Conservation (phyloP, 495 filamentous ascomycete species). For the Aspergillus leporis region DNA sequence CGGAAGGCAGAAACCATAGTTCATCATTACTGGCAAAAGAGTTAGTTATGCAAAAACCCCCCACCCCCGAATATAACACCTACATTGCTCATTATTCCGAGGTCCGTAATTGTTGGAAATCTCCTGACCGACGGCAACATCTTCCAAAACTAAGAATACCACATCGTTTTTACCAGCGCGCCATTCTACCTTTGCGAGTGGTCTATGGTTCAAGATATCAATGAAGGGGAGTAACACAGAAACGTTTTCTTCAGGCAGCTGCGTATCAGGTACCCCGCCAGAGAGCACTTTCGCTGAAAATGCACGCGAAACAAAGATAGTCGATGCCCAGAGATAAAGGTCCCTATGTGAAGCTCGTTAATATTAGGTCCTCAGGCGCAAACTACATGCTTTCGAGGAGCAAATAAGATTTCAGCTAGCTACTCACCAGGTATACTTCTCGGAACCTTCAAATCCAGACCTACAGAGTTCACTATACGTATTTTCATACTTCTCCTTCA, state of each 20-base stretch:
- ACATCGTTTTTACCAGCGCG: conserved; percentile 48
- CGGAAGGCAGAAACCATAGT: conserved; percentile 64
- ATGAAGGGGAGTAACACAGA: conserved; percentile 62
- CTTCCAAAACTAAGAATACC: conserved; percentile 48
- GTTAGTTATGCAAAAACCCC: conserved; percentile 9
- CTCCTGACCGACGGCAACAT: conserved; percentile 50
- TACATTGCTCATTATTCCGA: conserved; percentile 66
- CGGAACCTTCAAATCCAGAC: conserved; percentile 30
- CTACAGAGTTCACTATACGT: conserved; percentile 38
- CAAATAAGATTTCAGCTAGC: neutral
- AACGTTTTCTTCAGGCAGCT: conserved; percentile 37
- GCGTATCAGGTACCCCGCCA: conserved; percentile 31
- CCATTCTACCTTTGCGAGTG: conserved; percentile 62
- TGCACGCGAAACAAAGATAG: conserved; percentile 60
- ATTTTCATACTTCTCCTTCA: conserved; percentile 52
- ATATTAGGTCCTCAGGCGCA: conserved; percentile 9
- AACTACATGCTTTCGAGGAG: neutral
- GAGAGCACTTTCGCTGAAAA: conserved; percentile 51
- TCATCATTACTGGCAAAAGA: conserved; percentile 55
- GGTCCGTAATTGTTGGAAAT: conserved; percentile 70
- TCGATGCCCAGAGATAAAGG: conserved; percentile 64
- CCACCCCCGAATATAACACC: conserved; percentile 18
- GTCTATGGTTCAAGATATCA: conserved; percentile 62
- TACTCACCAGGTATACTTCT: conserved; percentile 49
- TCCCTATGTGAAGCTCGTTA: conserved; percentile 45